phyloP scores from a whole-genome alignment of 257 asterid species.

The Petrea volubilis region DNA sequence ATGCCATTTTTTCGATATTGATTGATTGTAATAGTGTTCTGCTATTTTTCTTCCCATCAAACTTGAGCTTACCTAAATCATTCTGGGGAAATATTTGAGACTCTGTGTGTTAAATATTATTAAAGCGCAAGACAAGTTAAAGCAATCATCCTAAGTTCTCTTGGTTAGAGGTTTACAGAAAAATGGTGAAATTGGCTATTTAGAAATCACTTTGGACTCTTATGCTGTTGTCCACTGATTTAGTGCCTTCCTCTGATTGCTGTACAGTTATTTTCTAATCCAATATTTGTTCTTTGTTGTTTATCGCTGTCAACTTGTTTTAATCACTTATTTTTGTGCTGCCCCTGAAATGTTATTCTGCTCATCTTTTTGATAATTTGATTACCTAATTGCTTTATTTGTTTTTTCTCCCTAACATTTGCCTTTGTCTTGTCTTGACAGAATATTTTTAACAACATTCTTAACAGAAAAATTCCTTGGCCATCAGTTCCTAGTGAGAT shows the following conservation, averaged over 20 bases:
- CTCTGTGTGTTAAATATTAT: too few relatives aligned
- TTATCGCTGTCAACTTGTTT: too few relatives aligned
- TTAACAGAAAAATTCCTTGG: conserved; percentile 86
- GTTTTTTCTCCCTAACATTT: conserved; percentile 12
- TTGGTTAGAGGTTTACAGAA: too few relatives aligned
- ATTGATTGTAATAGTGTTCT: conserved; percentile 5
- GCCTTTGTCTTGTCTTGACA: conserved; percentile 38
- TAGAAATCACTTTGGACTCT: too few relatives aligned
- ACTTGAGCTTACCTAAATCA: not conserved
- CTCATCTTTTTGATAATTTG: not conserved
- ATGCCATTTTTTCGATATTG: not conserved
- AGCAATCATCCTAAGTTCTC: too few relatives aligned
- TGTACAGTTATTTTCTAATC: too few relatives aligned
- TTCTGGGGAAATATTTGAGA: too few relatives aligned
- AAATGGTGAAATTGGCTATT: too few relatives aligned
- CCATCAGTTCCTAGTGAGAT: conserved; percentile 80
- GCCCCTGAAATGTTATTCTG: conserved; percentile 11
- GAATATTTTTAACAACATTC: conserved; percentile 86
- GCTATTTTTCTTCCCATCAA: not conserved
- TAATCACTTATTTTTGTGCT: not conserved
- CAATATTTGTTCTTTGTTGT: too few relatives aligned
- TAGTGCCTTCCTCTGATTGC: too few relatives aligned
- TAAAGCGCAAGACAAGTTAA: too few relatives aligned
- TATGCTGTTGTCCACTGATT: too few relatives aligned
- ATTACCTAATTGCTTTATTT: conserved; percentile 1